A percentile compares a stretch with the other conserved stretches of the same genome.
Conservation (phyloP, 83 land plant genomes). For the Diphasiastrum complanatum region DNA sequence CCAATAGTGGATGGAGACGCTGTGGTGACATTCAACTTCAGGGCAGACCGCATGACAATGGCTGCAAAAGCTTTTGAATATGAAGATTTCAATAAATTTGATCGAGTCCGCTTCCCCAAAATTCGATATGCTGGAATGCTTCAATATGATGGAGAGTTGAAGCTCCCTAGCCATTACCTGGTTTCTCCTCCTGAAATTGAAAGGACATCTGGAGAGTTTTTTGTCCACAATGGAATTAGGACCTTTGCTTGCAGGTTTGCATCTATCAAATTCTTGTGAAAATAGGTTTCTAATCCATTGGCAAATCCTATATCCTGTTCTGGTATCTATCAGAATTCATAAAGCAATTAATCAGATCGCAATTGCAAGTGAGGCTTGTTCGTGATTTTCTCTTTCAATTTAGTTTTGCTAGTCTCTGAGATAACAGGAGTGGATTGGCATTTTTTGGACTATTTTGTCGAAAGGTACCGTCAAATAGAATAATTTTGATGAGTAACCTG, state of each 20-base stretch:
- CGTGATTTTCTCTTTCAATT: too few relatives aligned
- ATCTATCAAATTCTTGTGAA: too few relatives aligned
- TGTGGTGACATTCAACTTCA: conserved; percentile 87
- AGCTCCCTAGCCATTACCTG: conserved; percentile 76
- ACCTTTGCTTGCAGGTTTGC: conserved; percentile 99
- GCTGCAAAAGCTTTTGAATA: conserved; percentile 90
- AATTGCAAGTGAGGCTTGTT: too few relatives aligned
- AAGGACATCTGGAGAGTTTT: conserved; percentile 88
- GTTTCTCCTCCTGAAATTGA: conserved; percentile 95
- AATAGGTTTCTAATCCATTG: too few relatives aligned
- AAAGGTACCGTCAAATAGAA: too few relatives aligned
- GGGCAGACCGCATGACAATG: conserved; percentile 97
- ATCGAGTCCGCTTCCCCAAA: conserved; percentile 78
- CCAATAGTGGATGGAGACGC: conserved; percentile 95
- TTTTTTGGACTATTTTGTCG: too few relatives aligned
- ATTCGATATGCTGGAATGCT: conserved; percentile 94
- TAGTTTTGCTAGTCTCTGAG: too few relatives aligned
- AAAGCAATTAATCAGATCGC: too few relatives aligned
- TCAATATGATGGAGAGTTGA: conserved; percentile 96
- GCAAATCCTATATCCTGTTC: too few relatives aligned
- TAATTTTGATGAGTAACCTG: background rate
- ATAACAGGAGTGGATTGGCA: too few relatives aligned
- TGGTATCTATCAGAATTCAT: too few relatives aligned
- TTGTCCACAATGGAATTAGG: conserved; percentile 71
- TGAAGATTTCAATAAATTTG: conserved; percentile 71